Percentiles rank a stretch among this genome's conserved stretches.
Conservation (phyloP, 306 rosid species). For the Trifolium dubium region DNA sequence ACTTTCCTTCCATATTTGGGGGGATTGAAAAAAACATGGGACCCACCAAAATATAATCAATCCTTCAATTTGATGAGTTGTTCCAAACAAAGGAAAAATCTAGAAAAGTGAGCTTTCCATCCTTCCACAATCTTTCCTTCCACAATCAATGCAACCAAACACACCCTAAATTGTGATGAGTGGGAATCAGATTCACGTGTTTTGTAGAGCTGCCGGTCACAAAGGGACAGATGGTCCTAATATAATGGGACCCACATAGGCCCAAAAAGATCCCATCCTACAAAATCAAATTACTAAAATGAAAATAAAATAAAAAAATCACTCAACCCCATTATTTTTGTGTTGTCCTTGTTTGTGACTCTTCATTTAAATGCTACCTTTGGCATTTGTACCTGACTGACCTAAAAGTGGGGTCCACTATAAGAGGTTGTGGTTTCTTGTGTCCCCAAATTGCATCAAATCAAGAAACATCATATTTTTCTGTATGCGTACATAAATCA, state of each 20-base stretch:
- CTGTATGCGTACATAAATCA: slow-evolving; percentile 15
- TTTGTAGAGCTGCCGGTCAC: slow-evolving; percentile 71
- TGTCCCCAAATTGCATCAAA: slow-evolving; percentile 45
- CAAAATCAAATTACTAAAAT: slow-evolving; percentile 12
- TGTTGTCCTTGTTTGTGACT: slow-evolving; percentile 56
- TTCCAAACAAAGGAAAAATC: too few species aligned
- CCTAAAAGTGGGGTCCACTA: slow-evolving; percentile 41
- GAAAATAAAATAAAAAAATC: slow-evolving; percentile 3
- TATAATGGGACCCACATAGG: slow-evolving; percentile 48
- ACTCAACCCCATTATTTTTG: slow-evolving; percentile 48
- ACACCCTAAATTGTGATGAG: slow-evolving; percentile 15
- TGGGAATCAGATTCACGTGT: slow-evolving; percentile 86
- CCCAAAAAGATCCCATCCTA: slow-evolving; percentile 51
- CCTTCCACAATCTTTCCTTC: too few species aligned
- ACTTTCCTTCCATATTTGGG: too few species aligned
- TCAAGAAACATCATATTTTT: slow-evolving; percentile 26
- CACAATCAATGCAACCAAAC: too few species aligned
- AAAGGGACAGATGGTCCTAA: slow-evolving; percentile 83
- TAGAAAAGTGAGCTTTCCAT: too few species aligned
- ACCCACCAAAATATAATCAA: too few species aligned
- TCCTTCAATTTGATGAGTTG: too few species aligned
- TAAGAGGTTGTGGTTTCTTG: slow-evolving; percentile 10
- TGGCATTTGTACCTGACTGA: slow-evolving; percentile 50
- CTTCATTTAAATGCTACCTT: slow-evolving; percentile 57
- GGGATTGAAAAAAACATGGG: too few species aligned